Evolutionary conservation across 306 rosid genomes (phyloP).

Genomic region (Vigna trinervia): DNA sequence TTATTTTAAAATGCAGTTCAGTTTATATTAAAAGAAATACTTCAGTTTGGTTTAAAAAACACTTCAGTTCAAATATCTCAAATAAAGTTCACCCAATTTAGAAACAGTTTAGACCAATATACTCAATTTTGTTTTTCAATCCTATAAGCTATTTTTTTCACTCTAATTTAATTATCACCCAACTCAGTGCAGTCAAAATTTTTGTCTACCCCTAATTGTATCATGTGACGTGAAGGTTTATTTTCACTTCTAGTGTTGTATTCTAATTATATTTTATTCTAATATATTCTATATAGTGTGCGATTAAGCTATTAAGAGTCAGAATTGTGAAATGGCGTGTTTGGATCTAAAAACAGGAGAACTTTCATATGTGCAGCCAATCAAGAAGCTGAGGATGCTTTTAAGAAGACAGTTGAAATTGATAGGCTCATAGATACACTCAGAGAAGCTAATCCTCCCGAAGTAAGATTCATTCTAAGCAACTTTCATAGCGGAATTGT

Average conservation of each 20-base stretch:
- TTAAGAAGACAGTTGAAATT: constrained; percentile 85
- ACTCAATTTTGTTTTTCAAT: not conserved
- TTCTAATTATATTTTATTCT: not conserved
- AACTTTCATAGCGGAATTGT: not conserved
- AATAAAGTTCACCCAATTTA: not conserved
- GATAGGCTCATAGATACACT: constrained; percentile 85
- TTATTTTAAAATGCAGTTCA: not conserved
- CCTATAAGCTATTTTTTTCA: too few relatives aligned
- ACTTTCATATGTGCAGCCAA: constrained; percentile 92
- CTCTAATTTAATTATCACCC: too few relatives aligned
- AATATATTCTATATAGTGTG: not conserved
- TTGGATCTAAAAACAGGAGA: constrained; percentile 92
- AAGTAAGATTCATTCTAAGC: constrained; percentile 52
- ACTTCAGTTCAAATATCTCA: too few relatives aligned
- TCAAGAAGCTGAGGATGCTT: constrained; percentile 89
- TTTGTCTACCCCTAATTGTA: not conserved
- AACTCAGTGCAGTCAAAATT: too few relatives aligned
- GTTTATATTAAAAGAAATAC: too few relatives aligned
- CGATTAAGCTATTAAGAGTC: constrained; percentile 36
- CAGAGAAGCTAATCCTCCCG: constrained; percentile 73
- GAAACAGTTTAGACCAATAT: too few relatives aligned
- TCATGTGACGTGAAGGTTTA: constrained; percentile 24
- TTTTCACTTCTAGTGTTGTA: not conserved
- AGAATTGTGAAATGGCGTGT: constrained; percentile 61
- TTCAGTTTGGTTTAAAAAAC: not conserved